A percentile compares a stretch with the other conserved stretches of the same genome.
Conservation (phyloP, 2,329 filamentous ascomycete species). For the Aspergillus fischeri region DNA sequence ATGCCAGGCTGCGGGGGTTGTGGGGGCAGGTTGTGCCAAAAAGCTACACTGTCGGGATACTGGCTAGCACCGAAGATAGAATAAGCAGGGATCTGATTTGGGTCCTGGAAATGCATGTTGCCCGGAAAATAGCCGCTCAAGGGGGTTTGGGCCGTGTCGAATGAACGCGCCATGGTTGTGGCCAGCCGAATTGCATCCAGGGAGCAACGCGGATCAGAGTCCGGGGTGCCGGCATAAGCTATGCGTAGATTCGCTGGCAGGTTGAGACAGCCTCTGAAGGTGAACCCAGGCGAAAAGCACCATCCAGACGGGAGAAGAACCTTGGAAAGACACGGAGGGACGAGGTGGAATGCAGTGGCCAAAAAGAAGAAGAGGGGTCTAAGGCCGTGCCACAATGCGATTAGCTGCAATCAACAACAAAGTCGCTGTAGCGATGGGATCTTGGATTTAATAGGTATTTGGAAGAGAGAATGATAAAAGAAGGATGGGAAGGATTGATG, state of each 20-base stretch:
- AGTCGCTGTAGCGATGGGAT: neutral
- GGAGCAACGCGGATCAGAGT: constrained; percentile 4
- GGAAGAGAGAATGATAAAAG: neutral
- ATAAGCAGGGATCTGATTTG: constrained; percentile 27
- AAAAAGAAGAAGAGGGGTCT: neutral
- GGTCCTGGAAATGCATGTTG: constrained; percentile 22
- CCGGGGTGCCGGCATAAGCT: constrained; percentile 15
- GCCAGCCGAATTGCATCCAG: constrained; percentile 16
- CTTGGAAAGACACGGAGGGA: neutral
- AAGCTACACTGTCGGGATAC: constrained; percentile 41
- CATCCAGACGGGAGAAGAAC: neutral
- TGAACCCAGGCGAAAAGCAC: constrained; percentile 10
- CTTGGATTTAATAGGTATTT: neutral
- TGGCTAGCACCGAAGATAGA: constrained; percentile 32
- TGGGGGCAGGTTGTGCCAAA: constrained; percentile 39
- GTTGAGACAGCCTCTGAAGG: constrained; percentile 7
- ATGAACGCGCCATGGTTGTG: constrained; percentile 28
- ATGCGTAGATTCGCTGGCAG: constrained; percentile 10
- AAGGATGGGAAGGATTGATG: neutral
- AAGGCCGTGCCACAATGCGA: neutral
- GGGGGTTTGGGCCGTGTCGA: constrained; percentile 26
- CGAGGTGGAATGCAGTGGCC: neutral
- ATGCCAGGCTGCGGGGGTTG: constrained; percentile 16
- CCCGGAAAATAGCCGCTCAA: constrained; percentile 24
- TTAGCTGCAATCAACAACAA: neutral